phyloP scores from a whole-genome alignment of 192 early-diverging fungal genomes.

The Backusella psychrophila region DNA sequence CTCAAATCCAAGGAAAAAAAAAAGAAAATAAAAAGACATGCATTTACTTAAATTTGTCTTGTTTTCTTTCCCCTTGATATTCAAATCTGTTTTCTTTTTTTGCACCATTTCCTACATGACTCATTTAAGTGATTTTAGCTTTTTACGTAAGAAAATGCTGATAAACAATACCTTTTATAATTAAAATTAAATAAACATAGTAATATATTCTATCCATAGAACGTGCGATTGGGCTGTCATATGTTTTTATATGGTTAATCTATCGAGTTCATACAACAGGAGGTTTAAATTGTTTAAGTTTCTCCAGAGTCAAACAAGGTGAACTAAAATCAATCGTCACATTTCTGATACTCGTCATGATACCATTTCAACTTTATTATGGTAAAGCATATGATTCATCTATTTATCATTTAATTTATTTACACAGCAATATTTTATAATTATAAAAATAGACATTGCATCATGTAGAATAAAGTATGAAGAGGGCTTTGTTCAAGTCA shows the following conservation, averaged over 20 bases:
- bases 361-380: conserved; percentile 34
- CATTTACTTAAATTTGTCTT: background rate
- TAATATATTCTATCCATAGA: conserved; percentile 19
- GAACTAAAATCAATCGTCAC: conserved; percentile 35
- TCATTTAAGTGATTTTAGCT: conserved; percentile 36
- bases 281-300: conserved; percentile 27
- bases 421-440: background rate
- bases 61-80: background rate
- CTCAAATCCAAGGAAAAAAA: background rate
- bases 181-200: background rate
- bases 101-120: conserved; percentile 16
- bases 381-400: conserved; percentile 11
- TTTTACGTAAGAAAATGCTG: conserved; percentile 27
- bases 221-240: conserved; percentile 24
- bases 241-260: conserved; percentile 26
- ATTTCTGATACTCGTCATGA: conserved; percentile 29
- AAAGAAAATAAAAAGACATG: background rate
- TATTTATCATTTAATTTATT: background rate
- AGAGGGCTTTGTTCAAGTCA: conserved; percentile 31
- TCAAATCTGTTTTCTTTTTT: background rate
- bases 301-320: conserved; percentile 17
- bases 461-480: conserved; percentile 37
- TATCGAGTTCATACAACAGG: conserved; percentile 27
- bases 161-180: background rate
- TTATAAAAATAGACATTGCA: conserved; percentile 20